These are phyloP conservation scores for Umbelopsis sp. DNA, from an alignment of 192 early-diverging fungal genomes.

Conservation along the genomic window DNA sequence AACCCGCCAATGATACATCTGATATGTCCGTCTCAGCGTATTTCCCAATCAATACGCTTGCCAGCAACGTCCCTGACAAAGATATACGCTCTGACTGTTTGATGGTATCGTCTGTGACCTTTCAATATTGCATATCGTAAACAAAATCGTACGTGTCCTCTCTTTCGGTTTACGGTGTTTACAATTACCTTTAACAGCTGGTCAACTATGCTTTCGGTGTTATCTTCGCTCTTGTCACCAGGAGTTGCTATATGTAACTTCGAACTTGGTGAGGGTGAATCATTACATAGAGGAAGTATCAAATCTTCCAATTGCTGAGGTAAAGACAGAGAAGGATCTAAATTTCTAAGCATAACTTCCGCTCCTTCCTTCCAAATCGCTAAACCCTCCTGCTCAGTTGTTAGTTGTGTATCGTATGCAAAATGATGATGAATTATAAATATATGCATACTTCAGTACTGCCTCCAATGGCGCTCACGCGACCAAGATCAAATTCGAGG, in stretches of 20 bases:
- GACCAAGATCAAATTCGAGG: not conserved
- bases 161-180: not conserved
- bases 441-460: not conserved
- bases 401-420: not conserved
- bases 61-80: not conserved
- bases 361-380: not conserved
- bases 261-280: not conserved
- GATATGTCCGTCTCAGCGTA: not conserved
- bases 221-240: not conserved
- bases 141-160: too few relatives aligned
- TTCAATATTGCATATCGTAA: not conserved
- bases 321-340: not conserved
- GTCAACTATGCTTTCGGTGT: not conserved
- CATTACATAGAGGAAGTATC: not conserved
- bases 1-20: not conserved
- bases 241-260: not conserved
- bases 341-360: not conserved
- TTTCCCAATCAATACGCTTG: not conserved
- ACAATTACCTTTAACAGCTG: not conserved
- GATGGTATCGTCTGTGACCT: not conserved
- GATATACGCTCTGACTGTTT: not conserved
- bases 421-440: not conserved
- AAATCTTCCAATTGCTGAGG: not conserved
- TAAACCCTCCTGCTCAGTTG: not conserved
- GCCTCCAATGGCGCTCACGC: constrained; percentile 4